Base-by-base conservation (phyloP, 352 stramenopile genomes). In the Globisporangium emineosum region DNA sequence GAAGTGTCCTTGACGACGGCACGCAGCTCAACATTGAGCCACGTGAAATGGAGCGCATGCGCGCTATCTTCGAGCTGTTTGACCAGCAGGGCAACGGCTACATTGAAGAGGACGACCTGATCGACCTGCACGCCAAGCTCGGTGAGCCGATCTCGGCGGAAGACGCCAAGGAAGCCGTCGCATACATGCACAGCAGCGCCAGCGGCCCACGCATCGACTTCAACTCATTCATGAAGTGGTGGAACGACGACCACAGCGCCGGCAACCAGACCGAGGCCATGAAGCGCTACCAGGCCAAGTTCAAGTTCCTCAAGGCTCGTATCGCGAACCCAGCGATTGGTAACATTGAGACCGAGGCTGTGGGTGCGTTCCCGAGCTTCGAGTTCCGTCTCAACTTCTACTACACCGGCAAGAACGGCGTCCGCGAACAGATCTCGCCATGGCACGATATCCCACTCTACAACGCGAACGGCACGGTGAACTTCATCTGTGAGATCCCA, bases 391-490 rank as follows among this genome's bases (percentile, higher is more conserved):
- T 97, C 47, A 94, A 97, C 73, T 97, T 94, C 68, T 93, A 93
- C 68, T 92, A 96, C 69, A 83, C 90, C 43, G 72, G 84, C 53
- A 77, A 72, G 43, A 87, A 82, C 62, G 82, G 80, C 45, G 78
- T 83, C 47, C 82, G 78, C 55, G 82, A 91, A 66, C 83, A 92
- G 60, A 97, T 98, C 76, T 98, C 92, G 58, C 98, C 96, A 62
- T 99, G 98, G 98, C 97, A 99, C 77, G 97, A 99, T 67, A 96
- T 99, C 61, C 92, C 95, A 43, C 72, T 99, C 17, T 94, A 96
- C 59, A 97, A 98, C 73, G 64, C 88, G 29, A 90, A 98, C 65
- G 69, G 82, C 66, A 87, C 76, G 49, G 86, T 94, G 45, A 81
- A 98, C 79, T 93, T 94, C 51, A 74, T 94, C 90, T 98, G 96